Evolutionary conservation across 176 grass and related monocot species (phyloP), one percentile per base, ranked within the genome.

Genomic region (Ensete ventricosum): DNA sequence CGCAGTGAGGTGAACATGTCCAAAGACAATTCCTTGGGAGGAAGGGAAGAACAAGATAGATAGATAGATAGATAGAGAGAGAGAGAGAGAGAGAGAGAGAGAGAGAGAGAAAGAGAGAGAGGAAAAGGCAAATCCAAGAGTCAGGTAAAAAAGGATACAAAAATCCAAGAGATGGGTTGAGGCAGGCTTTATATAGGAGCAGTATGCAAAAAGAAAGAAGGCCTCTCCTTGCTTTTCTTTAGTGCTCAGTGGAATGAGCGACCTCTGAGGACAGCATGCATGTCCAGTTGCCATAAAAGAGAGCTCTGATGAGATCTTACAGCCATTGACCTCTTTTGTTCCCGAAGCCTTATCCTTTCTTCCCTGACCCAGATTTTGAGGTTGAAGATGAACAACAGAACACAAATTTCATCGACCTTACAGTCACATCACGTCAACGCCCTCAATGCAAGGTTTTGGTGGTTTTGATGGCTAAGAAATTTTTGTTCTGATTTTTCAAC

Each of bases 81-180:
- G 22, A 23, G 22, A 23, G 22, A 23, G 22, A 23, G 22, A 23
- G 22, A 23, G 22, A 23, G 22, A 23, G 22, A 23, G 22, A 23
- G 22, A 23, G 22, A 23, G 22, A 23, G 22, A 23, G 22, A 23
- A 0, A 23, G 22, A 23, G 66, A 70, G 17, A 14, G 43, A 43
- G 20, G 17, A 21, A 20, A 50, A 70, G 51, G 67, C 67, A 70
- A 70, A 70, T 70, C 67, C 67, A 51, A 70, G 48, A 17, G 9
- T 51, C 21, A 16, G 63, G 67, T 70, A 50, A 70, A 43, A 70
- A 70, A 52, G 67, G 17, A 70, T 4, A 70, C 19, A 50, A 70
- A 70, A 52, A n/a, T n/a, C 19, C 48, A 70, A 21, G 16, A 70
- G 13, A 16, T 50, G 67, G 43, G 17, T n/a, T 14, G 48, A 50